A percentile compares a stretch with the other conserved stretches of the same genome.
These are phyloP conservation scores for Achaetomium macrosporum DNA, from an alignment of 2,329 filamentous ascomycete species.

Conservation along the genomic window DNA sequence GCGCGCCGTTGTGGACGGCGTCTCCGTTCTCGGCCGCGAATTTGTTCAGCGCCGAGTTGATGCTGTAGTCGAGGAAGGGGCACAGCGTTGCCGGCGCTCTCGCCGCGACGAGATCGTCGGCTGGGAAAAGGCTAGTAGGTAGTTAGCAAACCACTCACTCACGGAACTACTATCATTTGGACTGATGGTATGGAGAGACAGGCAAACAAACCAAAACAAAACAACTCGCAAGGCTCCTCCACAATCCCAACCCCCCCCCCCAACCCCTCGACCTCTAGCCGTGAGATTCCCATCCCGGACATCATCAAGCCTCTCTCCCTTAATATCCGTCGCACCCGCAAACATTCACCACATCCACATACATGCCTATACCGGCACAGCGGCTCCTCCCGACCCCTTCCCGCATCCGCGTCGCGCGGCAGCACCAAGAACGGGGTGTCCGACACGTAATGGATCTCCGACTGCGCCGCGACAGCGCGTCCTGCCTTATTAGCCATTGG, in stretches of 20 bases:
- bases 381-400: constrained; percentile 48
- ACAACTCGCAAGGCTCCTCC: constrained; percentile 21
- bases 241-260: too few species aligned
- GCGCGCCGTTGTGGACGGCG: constrained; percentile 61
- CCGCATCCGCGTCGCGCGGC: constrained; percentile 55
- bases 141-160: constrained; percentile 4
- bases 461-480: constrained; percentile 57
- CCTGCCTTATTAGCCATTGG: constrained; percentile 43
- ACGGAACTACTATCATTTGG: background rate
- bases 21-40: constrained; percentile 36
- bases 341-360: constrained; percentile 65
- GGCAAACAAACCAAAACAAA: background rate
- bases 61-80: constrained; percentile 62
- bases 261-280: too few species aligned
- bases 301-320: constrained; percentile 36
- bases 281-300: constrained; percentile 19
- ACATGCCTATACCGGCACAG: constrained; percentile 60
- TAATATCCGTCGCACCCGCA: constrained; percentile 55
- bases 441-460: constrained; percentile 60
- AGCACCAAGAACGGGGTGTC: constrained; percentile 61
- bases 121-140: too few species aligned
- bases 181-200: background rate
- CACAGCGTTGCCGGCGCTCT: constrained; percentile 59
- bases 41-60: constrained; percentile 55
- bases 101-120: constrained; percentile 47